Base-by-base conservation (phyloP, 768 basidiomycete genomes). In the Mycena leptocephala region DNA sequence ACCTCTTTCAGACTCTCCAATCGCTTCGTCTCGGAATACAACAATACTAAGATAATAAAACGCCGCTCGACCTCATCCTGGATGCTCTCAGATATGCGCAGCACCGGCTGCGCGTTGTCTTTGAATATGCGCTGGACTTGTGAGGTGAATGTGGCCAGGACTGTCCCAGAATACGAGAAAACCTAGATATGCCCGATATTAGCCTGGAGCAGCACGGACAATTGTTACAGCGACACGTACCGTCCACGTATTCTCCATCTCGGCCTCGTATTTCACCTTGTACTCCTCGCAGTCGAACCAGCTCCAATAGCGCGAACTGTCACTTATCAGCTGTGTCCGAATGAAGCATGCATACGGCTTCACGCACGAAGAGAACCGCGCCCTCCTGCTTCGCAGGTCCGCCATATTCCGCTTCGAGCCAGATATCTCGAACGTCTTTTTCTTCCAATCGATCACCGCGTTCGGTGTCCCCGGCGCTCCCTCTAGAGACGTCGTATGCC, bases 271-370 rank as follows among this genome's bases (percentile, higher is more conserved):
- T 33, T 77, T 77, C 24, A 77, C 71, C 46, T 64, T 61, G 35
- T 77, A 77, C 35, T 77, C 76, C 22, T 77, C 76, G 43, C 41
- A 24, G 46, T 72, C 71, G 43, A 77, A 77, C 76, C 76, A 77
- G 53, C 51, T 77, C 76, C 76, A 77, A 65, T 73, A 70, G 5
- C 61, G 71, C 4, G 76, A 73, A 10, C 72, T 77, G 43, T 43
- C 24, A 9, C 30, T 37, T 9, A 67, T 13, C 24, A 22, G 26
- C 16, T 48, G 4, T 26, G 41, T 53, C n/a, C 22, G 56, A 22
- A 30, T n/a, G 20, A 37, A 41, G 14, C 6, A 16, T 10, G 39
- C 8, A 37, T 20, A 58, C 46, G 24, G 46, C 3, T 22, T n/a
- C n/a, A n/a, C 70, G 59, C 37, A 77, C 76, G 72, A 65, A 1